Evolutionary conservation across 1,284 basidiomycete genomes (phyloP), one percentile per base, ranked within the genome.

Genomic region (Earliella scabrosa): DNA sequence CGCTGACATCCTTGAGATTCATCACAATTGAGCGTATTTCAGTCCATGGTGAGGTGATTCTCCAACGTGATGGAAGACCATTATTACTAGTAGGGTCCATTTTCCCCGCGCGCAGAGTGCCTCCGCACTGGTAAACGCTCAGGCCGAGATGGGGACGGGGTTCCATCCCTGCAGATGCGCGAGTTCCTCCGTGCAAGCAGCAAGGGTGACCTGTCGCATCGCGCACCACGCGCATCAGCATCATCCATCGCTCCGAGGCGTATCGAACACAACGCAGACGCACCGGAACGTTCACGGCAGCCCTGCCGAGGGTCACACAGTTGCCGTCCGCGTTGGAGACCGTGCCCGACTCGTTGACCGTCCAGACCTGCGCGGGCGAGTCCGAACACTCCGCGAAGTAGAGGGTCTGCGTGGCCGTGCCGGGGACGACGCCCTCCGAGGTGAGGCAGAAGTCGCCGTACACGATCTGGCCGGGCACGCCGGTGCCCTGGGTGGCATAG

Each of bases 321-420:
- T 61, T 61, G 13, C 59, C 59, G 24, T 61, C 59, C 23, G 55
- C 56, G 34, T 61, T 61, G 18, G 59, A 61, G 32, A 61, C 35
- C 23, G 58, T 60, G 23, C 34, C 32, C 16, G 55, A 54, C 20
- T 24, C 51, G 43, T 50, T 50, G 20, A 58, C 13, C 31, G 43
- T 50, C 56, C 56, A 58, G 31, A 53, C 8, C 43, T 58, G 54
- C 8, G 43, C 32, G n/a, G 16, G 14, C 47, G 52, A 46, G 38
- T 26, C 45, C 7, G 41, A 14, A 43, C 59, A 61, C 14, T 55
- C 46, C 9, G 38, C 56, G 50, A 61, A 14, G 52, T 46, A 55
- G 20, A 58, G 43, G n/a, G 26, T 36, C 52, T 61, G 59, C 13
- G 39, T 32, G 23, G 55, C n/a, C 8, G 32, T 39, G 3, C 27